A percentile compares a stretch with the other conserved stretches of the same genome.
Evolutionary conservation across 345 rosid species (phyloP).

Genomic region (Eucalyptus caleyi): DNA sequence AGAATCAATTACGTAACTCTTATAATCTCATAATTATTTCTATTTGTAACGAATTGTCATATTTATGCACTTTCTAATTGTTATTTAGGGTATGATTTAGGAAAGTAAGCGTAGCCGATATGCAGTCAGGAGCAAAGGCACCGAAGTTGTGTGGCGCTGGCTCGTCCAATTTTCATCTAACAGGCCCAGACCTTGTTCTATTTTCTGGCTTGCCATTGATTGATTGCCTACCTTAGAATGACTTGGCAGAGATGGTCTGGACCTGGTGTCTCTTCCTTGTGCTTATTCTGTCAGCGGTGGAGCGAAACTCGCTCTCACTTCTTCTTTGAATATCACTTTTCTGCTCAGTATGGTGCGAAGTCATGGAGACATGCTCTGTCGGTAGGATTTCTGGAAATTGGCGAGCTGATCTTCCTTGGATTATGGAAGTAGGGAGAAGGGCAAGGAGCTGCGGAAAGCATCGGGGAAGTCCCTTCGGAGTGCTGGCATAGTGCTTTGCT

Average conservation of each 20-base stretch:
- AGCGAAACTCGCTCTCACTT: neutral
- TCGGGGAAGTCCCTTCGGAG: neutral
- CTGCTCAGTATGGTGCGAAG: neutral
- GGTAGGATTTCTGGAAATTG: neutral
- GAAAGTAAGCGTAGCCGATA: neutral
- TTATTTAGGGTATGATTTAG: neutral
- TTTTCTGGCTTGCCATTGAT: neutral
- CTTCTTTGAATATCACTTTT: neutral
- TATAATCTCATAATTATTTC: neutral
- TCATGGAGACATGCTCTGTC: neutral
- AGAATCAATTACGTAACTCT: neutral
- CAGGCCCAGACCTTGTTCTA: neutral
- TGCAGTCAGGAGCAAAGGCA: neutral
- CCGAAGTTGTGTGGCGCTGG: neutral
- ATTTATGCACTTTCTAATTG: neutral
- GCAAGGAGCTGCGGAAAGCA: neutral
- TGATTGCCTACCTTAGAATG: neutral
- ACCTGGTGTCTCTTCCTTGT: neutral
- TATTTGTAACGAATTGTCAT: neutral
- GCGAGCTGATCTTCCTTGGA: neutral
- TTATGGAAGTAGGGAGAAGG: neutral
- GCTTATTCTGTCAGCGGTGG: neutral
- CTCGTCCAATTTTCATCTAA: neutral
- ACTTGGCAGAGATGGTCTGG: neutral
- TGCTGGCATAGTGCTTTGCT: neutral